These are phyloP conservation scores for Ampelomyces quisqualis DNA, from an alignment of 2,329 filamentous ascomycete species.

Conservation along the genomic window DNA sequence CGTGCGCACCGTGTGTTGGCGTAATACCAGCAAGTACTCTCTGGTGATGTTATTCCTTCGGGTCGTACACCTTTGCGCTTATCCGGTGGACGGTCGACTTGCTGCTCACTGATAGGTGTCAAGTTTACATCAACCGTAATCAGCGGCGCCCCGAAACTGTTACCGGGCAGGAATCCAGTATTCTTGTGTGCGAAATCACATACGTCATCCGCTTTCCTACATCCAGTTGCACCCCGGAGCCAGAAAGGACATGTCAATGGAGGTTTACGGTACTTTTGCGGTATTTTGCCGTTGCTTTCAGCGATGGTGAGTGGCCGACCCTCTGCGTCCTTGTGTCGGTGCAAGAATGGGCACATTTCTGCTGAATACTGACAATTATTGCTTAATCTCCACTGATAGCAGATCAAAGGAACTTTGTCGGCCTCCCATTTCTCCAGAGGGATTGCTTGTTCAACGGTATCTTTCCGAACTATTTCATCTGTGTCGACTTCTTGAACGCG, in stretches of 20 bases:
- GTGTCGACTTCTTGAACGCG: conserved; percentile 13
- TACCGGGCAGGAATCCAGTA: conserved; percentile 24
- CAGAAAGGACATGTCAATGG: conserved; percentile 34
- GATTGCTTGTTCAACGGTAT: not conserved
- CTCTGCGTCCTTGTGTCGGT: conserved; percentile 23
- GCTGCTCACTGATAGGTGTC: not conserved
- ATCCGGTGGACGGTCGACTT: no score
- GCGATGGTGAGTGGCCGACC: conserved; percentile 19
- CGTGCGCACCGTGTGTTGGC: conserved; percentile 8
- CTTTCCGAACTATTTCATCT: conserved; percentile 7
- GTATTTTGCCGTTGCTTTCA: conserved; percentile 19
- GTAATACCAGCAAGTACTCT: conserved; percentile 30
- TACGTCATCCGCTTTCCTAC: conserved; percentile 19
- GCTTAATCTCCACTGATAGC: conserved; percentile 31
- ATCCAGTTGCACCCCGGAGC: conserved; percentile 19
- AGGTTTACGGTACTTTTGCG: conserved; percentile 28
- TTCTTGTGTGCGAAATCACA: conserved; percentile 35
- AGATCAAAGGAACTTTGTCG: conserved; percentile 34
- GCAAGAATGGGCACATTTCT: conserved; percentile 29
- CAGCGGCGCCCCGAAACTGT: not conserved
- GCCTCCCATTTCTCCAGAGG: conserved; percentile 24
- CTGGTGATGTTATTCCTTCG: not conserved
- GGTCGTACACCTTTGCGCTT: no score
- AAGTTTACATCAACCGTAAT: conserved; percentile 13
- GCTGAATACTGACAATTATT: conserved; percentile 19